Conservation (phyloP, 345 rosid genomes). For the Carallia brachiata region DNA sequence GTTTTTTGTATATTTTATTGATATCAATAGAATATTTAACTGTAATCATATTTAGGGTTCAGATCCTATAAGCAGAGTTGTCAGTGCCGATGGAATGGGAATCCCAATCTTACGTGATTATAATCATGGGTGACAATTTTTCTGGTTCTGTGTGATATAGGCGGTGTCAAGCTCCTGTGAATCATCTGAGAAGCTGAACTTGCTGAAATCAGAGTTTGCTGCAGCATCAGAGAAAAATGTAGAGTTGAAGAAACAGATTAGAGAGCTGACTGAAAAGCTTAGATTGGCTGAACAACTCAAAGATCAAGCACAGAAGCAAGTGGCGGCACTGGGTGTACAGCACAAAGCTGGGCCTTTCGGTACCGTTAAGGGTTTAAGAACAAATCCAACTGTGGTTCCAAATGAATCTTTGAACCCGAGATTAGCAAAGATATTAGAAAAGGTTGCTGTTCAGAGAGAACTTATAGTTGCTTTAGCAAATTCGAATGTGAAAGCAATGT, state of each 20-base stretch:
- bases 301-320: slow-evolving; percentile 30
- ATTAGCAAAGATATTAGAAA: slow-evolving; percentile 22
- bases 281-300: slow-evolving; percentile 25
- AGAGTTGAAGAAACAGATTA: slow-evolving; percentile 22
- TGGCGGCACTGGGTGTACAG: slow-evolving; percentile 19
- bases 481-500: slow-evolving; percentile 29
- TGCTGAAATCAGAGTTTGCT: slow-evolving; percentile 20
- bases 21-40: too few relatives aligned
- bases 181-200: slow-evolving; percentile 21
- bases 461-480: slow-evolving; percentile 33
- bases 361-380: slow-evolving; percentile 26
- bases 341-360: slow-evolving; percentile 36
- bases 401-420: slow-evolving; percentile 31
- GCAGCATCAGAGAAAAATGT: slow-evolving; percentile 25
- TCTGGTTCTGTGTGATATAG: slow-evolving; percentile 9
- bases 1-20: too few relatives aligned
- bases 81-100: not conserved
- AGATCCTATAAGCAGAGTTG: too few relatives aligned
- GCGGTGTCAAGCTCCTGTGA: slow-evolving; percentile 22
- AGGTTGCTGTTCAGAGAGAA: slow-evolving; percentile 25
- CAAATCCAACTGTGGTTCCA: slow-evolving; percentile 25
- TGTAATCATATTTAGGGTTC: too few relatives aligned
- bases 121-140: not conserved
- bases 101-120: not conserved
- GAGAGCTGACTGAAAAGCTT: slow-evolving; percentile 17